Conservation (phyloP, 148 eudicot genomes). For the Spergularia bocconei region DNA sequence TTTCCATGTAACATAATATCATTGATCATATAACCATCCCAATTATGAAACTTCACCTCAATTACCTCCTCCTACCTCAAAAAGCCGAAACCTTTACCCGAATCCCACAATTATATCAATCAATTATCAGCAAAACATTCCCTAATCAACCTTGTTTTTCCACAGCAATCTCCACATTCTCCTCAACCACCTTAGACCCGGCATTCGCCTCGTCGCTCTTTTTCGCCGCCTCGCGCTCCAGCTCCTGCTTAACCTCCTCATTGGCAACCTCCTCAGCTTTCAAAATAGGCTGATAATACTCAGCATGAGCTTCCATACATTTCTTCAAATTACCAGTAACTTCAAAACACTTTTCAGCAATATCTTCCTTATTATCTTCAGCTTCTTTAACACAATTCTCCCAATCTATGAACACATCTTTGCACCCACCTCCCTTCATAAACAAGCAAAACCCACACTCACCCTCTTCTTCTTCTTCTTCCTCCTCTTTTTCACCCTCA, state of each 20-base stretch:
- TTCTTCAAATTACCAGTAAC: slow-evolving; percentile 46
- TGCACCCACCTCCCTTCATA: slow-evolving; percentile 71
- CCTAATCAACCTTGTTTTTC: slow-evolving; percentile 11
- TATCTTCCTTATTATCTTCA: slow-evolving; percentile 44
- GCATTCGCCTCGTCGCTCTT: slow-evolving; percentile 4
- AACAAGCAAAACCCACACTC: slow-evolving; percentile 70
- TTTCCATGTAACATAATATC: slow-evolving; percentile 11
- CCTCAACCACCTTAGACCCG: slow-evolving; percentile 24
- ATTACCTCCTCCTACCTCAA: neutral
- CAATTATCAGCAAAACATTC: neutral
- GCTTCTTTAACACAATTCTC: slow-evolving; percentile 51
- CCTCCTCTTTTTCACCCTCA: slow-evolving; percentile 25
- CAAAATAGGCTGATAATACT: slow-evolving; percentile 47
- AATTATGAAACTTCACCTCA: slow-evolving; percentile 6
- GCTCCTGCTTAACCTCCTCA: slow-evolving; percentile 34
- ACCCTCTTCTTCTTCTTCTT: slow-evolving; percentile 44
- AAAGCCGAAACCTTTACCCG: slow-evolving; percentile 2
- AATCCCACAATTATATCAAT: slow-evolving; percentile 1
- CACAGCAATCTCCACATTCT: slow-evolving; percentile 20
- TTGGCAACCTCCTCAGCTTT: slow-evolving; percentile 52
- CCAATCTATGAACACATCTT: slow-evolving; percentile 48
- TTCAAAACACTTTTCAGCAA: slow-evolving; percentile 50
- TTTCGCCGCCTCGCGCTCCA: slow-evolving; percentile 28
- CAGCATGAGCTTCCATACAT: slow-evolving; percentile 59
- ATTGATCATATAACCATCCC: slow-evolving; percentile 3